These are phyloP conservation scores for Anaeramoeba flamelloides DNA, from an alignment of 78 protist genomes.

Conservation along the genomic window DNA sequence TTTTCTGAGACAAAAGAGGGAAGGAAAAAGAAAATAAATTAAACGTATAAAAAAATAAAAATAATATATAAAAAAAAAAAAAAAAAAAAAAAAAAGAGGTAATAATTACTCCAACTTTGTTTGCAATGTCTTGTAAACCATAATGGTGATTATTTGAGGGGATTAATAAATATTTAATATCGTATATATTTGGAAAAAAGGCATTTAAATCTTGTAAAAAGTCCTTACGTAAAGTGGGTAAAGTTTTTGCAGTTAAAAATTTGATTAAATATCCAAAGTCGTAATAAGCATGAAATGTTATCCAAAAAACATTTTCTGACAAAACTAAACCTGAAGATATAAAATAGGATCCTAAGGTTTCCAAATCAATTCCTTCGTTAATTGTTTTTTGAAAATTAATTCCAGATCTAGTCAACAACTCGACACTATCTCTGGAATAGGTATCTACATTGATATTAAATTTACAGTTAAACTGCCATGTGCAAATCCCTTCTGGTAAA, in stretches of 20 bases:
- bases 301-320: background rate
- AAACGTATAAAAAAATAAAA: too few relatives aligned
- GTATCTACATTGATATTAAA: slow-evolving; percentile 16
- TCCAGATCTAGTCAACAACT: slow-evolving; percentile 73
- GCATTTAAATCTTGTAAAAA: background rate
- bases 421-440: slow-evolving; percentile 83
- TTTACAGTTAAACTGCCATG: background rate
- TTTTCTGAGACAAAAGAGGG: too few relatives aligned
- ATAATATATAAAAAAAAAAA: too few relatives aligned
- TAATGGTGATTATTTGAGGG: slow-evolving; percentile 53
- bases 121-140: too few relatives aligned
- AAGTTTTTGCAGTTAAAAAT: background rate
- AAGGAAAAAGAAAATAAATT: too few relatives aligned
- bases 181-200: slow-evolving; percentile 71
- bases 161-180: slow-evolving; percentile 74
- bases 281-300: background rate
- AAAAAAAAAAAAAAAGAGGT: too few relatives aligned
- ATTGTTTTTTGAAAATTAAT: slow-evolving; percentile 63
- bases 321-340: slow-evolving; percentile 53
- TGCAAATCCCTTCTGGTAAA: background rate
- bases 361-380: slow-evolving; percentile 57
- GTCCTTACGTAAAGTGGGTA: background rate
- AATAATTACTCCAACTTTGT: too few relatives aligned
- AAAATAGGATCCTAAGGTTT: slow-evolving; percentile 60
- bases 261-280: background rate